Evolutionary conservation across 78 protist species (phyloP).

Genomic region (Pigoraptor vietnamica): DNA sequence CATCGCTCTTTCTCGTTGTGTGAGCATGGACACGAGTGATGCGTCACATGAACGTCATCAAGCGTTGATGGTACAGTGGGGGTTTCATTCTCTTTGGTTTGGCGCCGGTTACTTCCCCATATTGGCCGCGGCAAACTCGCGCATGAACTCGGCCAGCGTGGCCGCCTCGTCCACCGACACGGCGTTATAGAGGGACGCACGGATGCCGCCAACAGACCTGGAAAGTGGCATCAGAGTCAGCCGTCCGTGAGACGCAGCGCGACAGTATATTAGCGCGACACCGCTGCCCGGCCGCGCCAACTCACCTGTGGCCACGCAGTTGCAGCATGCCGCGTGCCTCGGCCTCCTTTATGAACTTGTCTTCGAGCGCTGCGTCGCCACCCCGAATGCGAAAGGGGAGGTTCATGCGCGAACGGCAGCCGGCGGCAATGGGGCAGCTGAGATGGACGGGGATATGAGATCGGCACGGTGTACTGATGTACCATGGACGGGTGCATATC

Average conservation of each 20-base stretch:
- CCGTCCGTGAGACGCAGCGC: background rate
- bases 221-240: background rate
- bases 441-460: too few species aligned
- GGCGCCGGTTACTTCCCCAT: too few species aligned
- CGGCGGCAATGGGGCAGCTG: background rate
- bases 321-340: constrained; percentile 26
- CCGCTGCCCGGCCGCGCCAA: background rate
- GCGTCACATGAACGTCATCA: too few species aligned
- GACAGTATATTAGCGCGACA: too few species aligned
- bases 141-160: constrained; percentile 38
- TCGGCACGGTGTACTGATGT: too few species aligned
- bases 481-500: too few species aligned
- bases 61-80: too few species aligned
- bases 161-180: constrained; percentile 55
- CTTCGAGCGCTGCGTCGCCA: constrained; percentile 24
- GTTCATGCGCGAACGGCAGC: constrained; percentile 82
- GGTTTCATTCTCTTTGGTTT: too few species aligned
- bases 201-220: constrained; percentile 86
- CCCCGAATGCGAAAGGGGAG: constrained; percentile 52
- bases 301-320: constrained; percentile 30
- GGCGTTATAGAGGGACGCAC: constrained; percentile 91
- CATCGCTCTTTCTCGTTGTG: too few species aligned
- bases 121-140: background rate
- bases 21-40: too few species aligned
- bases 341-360: constrained; percentile 66